Evolutionary conservation across 169 alveolate species (phyloP).

Genomic region (Cryptosporidium sp.): DNA sequence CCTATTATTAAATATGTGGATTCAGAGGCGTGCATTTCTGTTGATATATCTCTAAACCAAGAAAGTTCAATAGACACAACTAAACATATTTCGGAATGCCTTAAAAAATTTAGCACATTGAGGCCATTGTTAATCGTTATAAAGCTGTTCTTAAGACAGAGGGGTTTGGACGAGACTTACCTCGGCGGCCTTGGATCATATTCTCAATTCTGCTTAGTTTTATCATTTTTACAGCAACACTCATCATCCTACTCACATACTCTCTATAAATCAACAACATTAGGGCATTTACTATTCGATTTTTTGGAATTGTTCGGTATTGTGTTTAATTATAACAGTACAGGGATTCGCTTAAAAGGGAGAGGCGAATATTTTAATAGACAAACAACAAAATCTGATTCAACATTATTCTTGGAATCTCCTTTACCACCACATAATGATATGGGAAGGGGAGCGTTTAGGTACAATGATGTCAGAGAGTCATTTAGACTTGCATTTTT

Average conservation of each 20-base stretch:
- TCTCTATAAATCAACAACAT: slow-evolving; percentile 40
- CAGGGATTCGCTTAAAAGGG: slow-evolving; percentile 61
- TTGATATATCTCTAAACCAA: slow-evolving; percentile 78
- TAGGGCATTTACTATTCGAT: slow-evolving; percentile 76
- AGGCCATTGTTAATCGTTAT: slow-evolving; percentile 78
- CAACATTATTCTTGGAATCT: slow-evolving; percentile 39
- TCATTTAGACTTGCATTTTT: slow-evolving; percentile 68
- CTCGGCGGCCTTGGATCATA: slow-evolving; percentile 82
- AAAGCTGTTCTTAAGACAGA: slow-evolving; percentile 76
- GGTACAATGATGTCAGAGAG: slow-evolving; percentile 55
- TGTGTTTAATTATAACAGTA: slow-evolving; percentile 60
- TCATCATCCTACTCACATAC: slow-evolving; percentile 74
- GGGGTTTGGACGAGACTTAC: slow-evolving; percentile 78
- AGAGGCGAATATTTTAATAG: slow-evolving; percentile 59
- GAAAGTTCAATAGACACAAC: slow-evolving; percentile 78
- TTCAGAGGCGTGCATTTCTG: slow-evolving; percentile 77
- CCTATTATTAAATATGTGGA: slow-evolving; percentile 79
- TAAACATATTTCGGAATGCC: slow-evolving; percentile 69
- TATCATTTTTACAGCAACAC: slow-evolving; percentile 76
- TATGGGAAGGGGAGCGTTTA: slow-evolving; percentile 65
- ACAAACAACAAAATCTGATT: background rate
- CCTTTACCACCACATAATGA: slow-evolving; percentile 69
- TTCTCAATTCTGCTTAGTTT: slow-evolving; percentile 77
- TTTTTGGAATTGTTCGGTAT: slow-evolving; percentile 73
- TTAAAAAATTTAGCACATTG: slow-evolving; percentile 71